Evolutionary conservation across 345 rosid genomes (phyloP).

Genomic region (Eucalyptus dawsonii): DNA sequence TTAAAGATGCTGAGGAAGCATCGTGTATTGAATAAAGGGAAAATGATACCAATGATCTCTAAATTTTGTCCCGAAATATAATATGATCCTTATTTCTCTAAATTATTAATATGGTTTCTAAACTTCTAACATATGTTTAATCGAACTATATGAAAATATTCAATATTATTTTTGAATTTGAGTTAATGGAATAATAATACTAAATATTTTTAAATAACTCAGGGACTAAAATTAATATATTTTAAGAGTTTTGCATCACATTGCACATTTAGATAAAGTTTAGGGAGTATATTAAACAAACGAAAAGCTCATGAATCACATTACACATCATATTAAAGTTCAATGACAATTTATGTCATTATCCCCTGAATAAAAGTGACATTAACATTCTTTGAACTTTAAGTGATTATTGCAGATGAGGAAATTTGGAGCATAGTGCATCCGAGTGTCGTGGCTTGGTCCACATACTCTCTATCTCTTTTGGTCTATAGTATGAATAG

Average conservation of each 20-base stretch:
- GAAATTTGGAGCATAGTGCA: not conserved
- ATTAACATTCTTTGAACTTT: not conserved
- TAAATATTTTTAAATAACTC: too few species aligned
- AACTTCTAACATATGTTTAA: too few species aligned
- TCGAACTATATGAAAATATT: too few species aligned
- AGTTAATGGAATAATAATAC: rapidly evolving
- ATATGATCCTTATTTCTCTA: too few species aligned
- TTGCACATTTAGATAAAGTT: too few species aligned
- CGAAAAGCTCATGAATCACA: rapidly evolving
- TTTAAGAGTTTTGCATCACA: too few species aligned
- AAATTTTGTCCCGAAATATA: too few species aligned
- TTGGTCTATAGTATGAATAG: not conserved
- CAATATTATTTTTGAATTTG: rapidly evolving
- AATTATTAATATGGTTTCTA: rapidly evolving
- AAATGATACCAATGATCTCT: not conserved
- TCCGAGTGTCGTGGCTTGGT: not conserved
- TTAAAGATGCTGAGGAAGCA: not conserved
- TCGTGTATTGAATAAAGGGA: not conserved
- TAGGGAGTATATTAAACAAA: too few species aligned
- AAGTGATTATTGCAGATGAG: not conserved
- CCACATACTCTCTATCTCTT: not conserved
- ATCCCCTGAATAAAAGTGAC: not conserved
- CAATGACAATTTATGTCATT: too few species aligned
- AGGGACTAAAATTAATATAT: too few species aligned
- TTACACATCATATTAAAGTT: too few species aligned